Evolutionary conservation across 2,329 filamentous ascomycete species (phyloP), one percentile per base, ranked within the genome.

Genomic region (Akanthomyces uredinophilus): DNA sequence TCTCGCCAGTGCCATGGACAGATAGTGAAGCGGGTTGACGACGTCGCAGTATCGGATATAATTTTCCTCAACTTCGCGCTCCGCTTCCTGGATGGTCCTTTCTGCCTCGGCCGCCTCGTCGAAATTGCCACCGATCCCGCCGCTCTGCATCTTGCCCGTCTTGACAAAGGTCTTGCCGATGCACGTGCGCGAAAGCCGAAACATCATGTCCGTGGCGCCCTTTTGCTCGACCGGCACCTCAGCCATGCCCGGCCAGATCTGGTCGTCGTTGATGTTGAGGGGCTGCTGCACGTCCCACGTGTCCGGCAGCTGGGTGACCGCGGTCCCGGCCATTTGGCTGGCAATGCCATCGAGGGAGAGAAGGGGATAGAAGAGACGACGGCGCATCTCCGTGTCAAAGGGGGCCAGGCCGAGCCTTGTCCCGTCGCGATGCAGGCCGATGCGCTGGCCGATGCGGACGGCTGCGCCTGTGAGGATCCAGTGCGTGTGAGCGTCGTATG

Each of bases 321-420:
- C 82, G 20, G 86, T 76, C 1, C 84, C 84, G 6, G 84, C 85
- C 63, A 83, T 74, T 61, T 86, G 72, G 43, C 83, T 83, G 61
- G 81, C 81, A 65, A 83, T 81, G 46, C 79, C 76, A 64, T 87
- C 85, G 58, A 84, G 76, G 57, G 87, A 75, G 55, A 86, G 77
- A 29, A 88, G 80, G 67, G 85, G 81, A 84, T 85, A 87, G 86
- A 87, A 89, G 24, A 89, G 76, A 4, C 87, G 78, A 47, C 87
- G 77, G n/a, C 86, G 80, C 78, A 89, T 88, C 69, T 89, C 86
- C 2, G 82, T 83, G 67, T 89, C 86, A 66, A 88, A 87, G 0
- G 85, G 83, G 0, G 81, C 76, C 1, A 88, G 75, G 1, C 81
- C 81, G 5, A 86, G 75, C 18, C 74, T 71, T 63, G 82, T 79